Conservation (phyloP, 805 yeast genomes). For the Ogataea ramenticola region DNA sequence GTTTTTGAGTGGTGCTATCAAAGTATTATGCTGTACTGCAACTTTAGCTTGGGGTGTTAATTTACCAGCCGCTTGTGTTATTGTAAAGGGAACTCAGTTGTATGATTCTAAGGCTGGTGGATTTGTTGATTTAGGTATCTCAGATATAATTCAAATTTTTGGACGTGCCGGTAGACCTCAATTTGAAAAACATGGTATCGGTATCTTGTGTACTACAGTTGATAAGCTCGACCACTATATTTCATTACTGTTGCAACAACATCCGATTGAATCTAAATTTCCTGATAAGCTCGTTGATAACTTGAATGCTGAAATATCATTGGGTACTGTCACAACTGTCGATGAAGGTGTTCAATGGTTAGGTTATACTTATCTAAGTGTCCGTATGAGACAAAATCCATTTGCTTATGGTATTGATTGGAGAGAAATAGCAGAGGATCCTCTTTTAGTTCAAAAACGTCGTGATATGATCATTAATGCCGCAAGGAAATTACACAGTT, state of each 20-base stretch:
- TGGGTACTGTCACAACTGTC: slow-evolving; percentile 91
- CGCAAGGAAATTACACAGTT: slow-evolving; percentile 72
- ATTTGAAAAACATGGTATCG: slow-evolving; percentile 86
- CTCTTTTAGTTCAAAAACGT: slow-evolving; percentile 65
- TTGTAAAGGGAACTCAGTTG: slow-evolving; percentile 93
- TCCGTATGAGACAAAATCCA: slow-evolving; percentile 92
- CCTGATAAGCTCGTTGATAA: slow-evolving; percentile 79
- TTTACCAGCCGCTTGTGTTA: slow-evolving; percentile 95
- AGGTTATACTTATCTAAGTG: slow-evolving; percentile 94
- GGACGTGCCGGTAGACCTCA: slow-evolving; percentile 99
- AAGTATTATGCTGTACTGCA: slow-evolving; percentile 91
- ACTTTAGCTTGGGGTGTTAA: slow-evolving; percentile 99
- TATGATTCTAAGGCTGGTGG: slow-evolving; percentile 96
- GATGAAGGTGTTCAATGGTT: slow-evolving; percentile 96
- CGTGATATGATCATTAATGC: slow-evolving; percentile 71
- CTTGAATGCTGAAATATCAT: slow-evolving; percentile 89
- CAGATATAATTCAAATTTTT: slow-evolving; percentile 95
- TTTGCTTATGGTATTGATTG: slow-evolving; percentile 86
- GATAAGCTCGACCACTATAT: slow-evolving; percentile 84
- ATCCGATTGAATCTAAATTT: slow-evolving; percentile 87
- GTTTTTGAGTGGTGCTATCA: slow-evolving; percentile 79
- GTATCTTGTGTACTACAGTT: slow-evolving; percentile 76
- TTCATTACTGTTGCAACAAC: slow-evolving; percentile 86
- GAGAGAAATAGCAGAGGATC: slow-evolving; percentile 80
- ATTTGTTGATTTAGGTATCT: slow-evolving; percentile 83